phyloP scores from a whole-genome alignment of 2,329 filamentous ascomycete species.

The Ceratocystis cubensis region DNA sequence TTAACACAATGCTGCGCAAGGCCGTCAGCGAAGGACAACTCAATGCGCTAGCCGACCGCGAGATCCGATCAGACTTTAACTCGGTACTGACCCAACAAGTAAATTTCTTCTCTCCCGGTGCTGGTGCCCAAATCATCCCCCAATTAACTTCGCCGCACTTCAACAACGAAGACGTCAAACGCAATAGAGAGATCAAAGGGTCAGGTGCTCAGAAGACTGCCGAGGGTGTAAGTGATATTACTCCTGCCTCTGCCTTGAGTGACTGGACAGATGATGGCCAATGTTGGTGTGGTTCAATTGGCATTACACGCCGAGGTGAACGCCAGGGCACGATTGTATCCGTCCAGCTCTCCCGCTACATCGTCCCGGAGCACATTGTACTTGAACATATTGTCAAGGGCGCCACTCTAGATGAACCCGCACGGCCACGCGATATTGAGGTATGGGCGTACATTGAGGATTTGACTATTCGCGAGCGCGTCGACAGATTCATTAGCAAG shows the following conservation, averaged over 20 bases:
- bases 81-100: slow-evolving; percentile 40
- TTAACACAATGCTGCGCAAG: slow-evolving; percentile 33
- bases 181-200: not conserved
- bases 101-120: slow-evolving; percentile 59
- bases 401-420: slow-evolving; percentile 47
- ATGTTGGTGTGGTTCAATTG: slow-evolving; percentile 64
- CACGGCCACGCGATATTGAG: slow-evolving; percentile 57
- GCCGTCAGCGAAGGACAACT: slow-evolving; percentile 36
- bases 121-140: slow-evolving; percentile 54
- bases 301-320: slow-evolving; percentile 29
- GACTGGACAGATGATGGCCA: slow-evolving; percentile 70
- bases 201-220: slow-evolving; percentile 16
- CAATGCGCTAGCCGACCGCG: slow-evolving; percentile 35
- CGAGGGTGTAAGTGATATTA: slow-evolving; percentile 18
- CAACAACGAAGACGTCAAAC: slow-evolving; percentile 19
- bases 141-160: slow-evolving; percentile 48
- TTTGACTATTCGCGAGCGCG: slow-evolving; percentile 29
- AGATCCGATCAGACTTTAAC: slow-evolving; percentile 36
- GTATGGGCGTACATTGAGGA: slow-evolving; percentile 52
- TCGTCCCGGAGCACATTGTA: slow-evolving; percentile 57
- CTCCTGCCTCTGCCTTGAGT: slow-evolving; percentile 44
- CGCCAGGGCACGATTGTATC: slow-evolving; percentile 51
- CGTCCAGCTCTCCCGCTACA: slow-evolving; percentile 44
- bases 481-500: slow-evolving; percentile 33
- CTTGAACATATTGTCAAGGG: slow-evolving; percentile 57